Evolutionary conservation across 176 grass and related monocot genomes (phyloP).

Genomic region (maize (Zea mays)): Zm-B73-REFERENCE-NAM-5.0 NC_050103.1:13673001-13673500

Average conservation of each 20-base stretch:
- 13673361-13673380: neutral
- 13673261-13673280: neutral
- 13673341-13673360: neutral
- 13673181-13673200: conserved; percentile 66
- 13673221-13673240: conserved; percentile 36
- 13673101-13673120: neutral
- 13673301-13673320: neutral
- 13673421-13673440: conserved; percentile 29
- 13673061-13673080: too few species aligned
- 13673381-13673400: neutral
- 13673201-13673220: neutral
- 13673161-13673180: conserved; percentile 28
- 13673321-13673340: neutral
- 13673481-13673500: neutral
- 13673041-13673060: too few species aligned
- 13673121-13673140: neutral
- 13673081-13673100: neutral
- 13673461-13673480: conserved; percentile 41
- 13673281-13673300: neutral
- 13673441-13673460: neutral
- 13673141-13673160: conserved; percentile 5
- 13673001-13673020: too few species aligned
- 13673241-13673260: neutral
- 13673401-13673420: conserved; percentile 34
- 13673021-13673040: too few species aligned